Percentiles rank a stretch among this genome's conserved stretches.
These are phyloP conservation scores for Nannochloropsis gaditana DNA, from an alignment of 108 stramenopile species.

Conservation along the genomic window DNA sequence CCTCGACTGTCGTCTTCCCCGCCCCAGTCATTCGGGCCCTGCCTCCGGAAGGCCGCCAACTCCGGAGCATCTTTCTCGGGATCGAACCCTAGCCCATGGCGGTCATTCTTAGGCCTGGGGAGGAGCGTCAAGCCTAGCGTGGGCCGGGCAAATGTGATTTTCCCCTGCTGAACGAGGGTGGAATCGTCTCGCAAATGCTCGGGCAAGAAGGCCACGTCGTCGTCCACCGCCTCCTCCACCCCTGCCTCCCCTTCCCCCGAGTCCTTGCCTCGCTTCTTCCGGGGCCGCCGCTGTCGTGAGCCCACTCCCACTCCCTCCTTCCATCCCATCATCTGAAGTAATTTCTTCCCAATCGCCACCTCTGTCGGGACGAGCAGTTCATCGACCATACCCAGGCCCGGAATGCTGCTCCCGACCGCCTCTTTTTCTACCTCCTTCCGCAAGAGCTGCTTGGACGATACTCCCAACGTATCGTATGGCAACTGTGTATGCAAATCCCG, in stretches of 20 bases:
- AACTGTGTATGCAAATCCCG: slow-evolving; percentile 25
- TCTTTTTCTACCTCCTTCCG: slow-evolving; percentile 36
- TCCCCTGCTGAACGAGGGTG: neutral
- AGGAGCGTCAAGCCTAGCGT: neutral
- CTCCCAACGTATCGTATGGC: slow-evolving; percentile 47
- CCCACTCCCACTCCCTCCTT: slow-evolving; percentile 53
- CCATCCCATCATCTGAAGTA: slow-evolving; percentile 53
- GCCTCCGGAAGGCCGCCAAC: neutral
- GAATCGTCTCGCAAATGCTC: slow-evolving; percentile 25
- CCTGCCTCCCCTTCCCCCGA: slow-evolving; percentile 24
- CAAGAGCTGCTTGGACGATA: slow-evolving; percentile 35
- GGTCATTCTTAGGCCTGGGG: slow-evolving; percentile 28
- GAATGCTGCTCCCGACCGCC: slow-evolving; percentile 45
- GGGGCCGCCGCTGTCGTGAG: slow-evolving; percentile 26
- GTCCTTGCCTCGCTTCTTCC: slow-evolving; percentile 29
- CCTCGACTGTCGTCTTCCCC: neutral
- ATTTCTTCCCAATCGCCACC: slow-evolving; percentile 48
- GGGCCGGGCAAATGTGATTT: neutral
- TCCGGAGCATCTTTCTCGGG: slow-evolving; percentile 43
- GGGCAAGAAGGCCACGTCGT: slow-evolving; percentile 18
- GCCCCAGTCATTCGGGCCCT: slow-evolving; percentile 23
- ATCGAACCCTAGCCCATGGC: slow-evolving; percentile 40
- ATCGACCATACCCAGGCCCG: slow-evolving; percentile 37
- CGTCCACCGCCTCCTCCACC: slow-evolving; percentile 21
- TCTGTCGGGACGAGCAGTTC: slow-evolving; percentile 39